Evolutionary conservation across 2,329 filamentous ascomycete genomes (phyloP), one percentile per base, ranked within the genome.

Genomic region (Sclerotinia trifoliorum): DNA sequence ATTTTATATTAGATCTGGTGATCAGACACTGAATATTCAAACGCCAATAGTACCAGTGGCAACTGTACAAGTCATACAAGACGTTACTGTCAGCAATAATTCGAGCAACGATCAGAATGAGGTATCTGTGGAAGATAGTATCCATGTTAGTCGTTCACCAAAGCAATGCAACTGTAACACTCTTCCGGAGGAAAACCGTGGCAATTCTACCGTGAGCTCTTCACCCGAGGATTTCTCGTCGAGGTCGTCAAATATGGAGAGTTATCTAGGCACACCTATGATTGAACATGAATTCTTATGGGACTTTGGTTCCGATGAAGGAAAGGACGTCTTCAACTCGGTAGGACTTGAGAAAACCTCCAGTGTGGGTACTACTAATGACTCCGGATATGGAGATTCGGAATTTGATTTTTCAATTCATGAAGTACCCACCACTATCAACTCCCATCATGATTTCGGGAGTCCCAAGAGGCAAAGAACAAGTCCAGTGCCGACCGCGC

Each of bases 321-420:
- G 49, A 32, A 6, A 35, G 15, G 35, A 65, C 2, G 39, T 32
- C 26, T 11, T 65, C 26, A 48, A 17, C 5, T 48, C 42, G 19
- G 5, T 10, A 10, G 42, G 10, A 1, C 42, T n/a, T 15, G 57
- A 48, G 13, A 11, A 52, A 10, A 5, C 52, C 5, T 56, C 46
- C 2, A 32, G 39, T 48, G 35, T 13, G 24, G 35, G 44, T 56
- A 29, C 24, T 26, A 32, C 44, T 26, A 11, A 56, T n/a, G 21
- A 56, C n/a, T 29, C 49, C 1, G 49, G n/a, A 21, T 65, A 65
- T 19, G 49, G 32, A 42, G 62, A 56, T 29, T 42, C 24, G 13
- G 62, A 55, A 24, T 32, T 46, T 32, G 62, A 55, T 24, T 56
- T 39, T 32, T 55, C 62, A n/a, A n/a, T 65, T 44, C 49, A 56